Evolutionary conservation across 352 stramenopile species (phyloP).

Genomic region (Phytopythium montanum): DNA sequence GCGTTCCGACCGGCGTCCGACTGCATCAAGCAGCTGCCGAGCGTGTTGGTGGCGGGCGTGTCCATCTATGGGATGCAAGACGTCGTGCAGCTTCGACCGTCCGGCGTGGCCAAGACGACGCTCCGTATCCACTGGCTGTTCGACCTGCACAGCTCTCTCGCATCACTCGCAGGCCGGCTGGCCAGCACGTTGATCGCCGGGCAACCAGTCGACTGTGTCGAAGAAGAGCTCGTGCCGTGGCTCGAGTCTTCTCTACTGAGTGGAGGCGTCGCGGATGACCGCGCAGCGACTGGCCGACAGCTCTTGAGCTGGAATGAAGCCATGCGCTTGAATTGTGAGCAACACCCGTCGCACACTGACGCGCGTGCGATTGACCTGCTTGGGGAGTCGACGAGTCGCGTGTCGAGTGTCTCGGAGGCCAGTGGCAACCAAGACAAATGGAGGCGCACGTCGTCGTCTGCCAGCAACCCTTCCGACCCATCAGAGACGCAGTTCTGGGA

Average conservation of each 20-base stretch:
- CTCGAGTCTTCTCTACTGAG: slow-evolving; percentile 79
- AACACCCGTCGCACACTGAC: slow-evolving; percentile 16
- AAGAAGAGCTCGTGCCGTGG: slow-evolving; percentile 84
- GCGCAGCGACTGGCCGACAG: not conserved
- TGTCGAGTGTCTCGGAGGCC: slow-evolving; percentile 7
- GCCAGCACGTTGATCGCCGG: slow-evolving; percentile 73
- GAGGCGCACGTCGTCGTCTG: slow-evolving; percentile 7
- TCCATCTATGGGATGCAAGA: slow-evolving; percentile 73
- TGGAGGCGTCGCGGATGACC: slow-evolving; percentile 38
- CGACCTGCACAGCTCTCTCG: slow-evolving; percentile 70
- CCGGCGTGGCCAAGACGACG: slow-evolving; percentile 73
- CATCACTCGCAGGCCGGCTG: slow-evolving; percentile 67
- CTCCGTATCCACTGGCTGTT: slow-evolving; percentile 81
- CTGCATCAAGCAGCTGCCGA: slow-evolving; percentile 25
- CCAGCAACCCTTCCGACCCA: slow-evolving; percentile 16
- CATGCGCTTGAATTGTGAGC: slow-evolving; percentile 27
- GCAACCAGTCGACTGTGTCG: slow-evolving; percentile 63
- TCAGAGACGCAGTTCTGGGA: slow-evolving; percentile 50
- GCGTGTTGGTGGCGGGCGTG: slow-evolving; percentile 44
- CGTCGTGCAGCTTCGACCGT: slow-evolving; percentile 66
- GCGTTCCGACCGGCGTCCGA: slow-evolving; percentile 34
- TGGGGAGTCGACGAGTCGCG: not conserved
- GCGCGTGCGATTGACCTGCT: slow-evolving; percentile 1
- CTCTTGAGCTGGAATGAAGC: slow-evolving; percentile 34
- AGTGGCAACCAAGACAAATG: slow-evolving; percentile 5